Conservation (phyloP, 2,329 filamentous ascomycete genomes). For the Pseudocercospora musae region DNA sequence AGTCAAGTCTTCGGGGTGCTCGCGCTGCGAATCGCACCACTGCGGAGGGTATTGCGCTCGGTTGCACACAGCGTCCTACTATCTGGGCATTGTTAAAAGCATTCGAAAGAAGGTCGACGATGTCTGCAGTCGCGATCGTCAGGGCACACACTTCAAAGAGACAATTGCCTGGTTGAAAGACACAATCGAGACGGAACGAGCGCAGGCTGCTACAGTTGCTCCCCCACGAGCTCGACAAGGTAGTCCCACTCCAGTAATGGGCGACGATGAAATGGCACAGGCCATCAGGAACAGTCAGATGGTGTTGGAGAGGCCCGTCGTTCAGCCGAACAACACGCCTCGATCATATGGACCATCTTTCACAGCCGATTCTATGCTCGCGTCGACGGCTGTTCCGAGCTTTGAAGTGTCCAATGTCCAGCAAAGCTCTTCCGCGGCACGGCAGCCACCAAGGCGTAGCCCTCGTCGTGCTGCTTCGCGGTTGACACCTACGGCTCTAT, state of each 20-base stretch:
- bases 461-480: background rate
- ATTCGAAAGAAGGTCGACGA: conserved; percentile 10
- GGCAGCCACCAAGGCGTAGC: background rate
- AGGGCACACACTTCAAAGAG: conserved; percentile 7
- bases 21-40: conserved; percentile 5
- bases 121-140: conserved; percentile 6
- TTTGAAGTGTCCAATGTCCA: background rate
- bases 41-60: conserved; percentile 13
- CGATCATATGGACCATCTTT: background rate
- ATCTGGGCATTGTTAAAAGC: conserved; percentile 5
- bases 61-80: conserved; percentile 5
- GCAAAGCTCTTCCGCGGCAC: background rate
- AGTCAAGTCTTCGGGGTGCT: conserved; percentile 3
- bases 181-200: conserved; percentile 8
- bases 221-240: background rate
- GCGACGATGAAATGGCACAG: conserved; percentile 10
- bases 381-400: background rate
- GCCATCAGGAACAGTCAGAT: conserved; percentile 5
- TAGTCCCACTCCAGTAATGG: conserved; percentile 9
- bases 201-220: conserved; percentile 3
- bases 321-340: background rate
- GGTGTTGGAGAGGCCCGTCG: background rate
- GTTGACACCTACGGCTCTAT: background rate
- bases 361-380: background rate
- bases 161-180: conserved; percentile 8